Conservation (phyloP, 2,329 filamentous ascomycete species). For the Botrytis squamosa region DNA sequence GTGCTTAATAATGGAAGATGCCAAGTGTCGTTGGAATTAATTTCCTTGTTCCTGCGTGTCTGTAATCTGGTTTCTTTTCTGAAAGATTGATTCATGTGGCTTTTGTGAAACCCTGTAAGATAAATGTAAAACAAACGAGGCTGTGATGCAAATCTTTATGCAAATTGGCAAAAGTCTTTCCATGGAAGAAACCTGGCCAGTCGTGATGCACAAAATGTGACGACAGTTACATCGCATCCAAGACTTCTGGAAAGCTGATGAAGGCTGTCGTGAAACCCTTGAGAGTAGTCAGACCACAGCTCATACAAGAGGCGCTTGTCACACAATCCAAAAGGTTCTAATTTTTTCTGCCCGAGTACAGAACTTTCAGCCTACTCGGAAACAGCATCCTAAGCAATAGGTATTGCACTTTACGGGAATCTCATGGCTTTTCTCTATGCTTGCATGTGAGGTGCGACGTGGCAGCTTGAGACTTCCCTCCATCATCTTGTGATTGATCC, state of each 20-base stretch:
- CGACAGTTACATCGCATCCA: not conserved
- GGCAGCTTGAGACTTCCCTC: not conserved
- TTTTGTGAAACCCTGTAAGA: conserved; percentile 1
- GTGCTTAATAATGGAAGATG: not conserved
- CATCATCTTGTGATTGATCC: not conserved
- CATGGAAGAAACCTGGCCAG: not conserved
- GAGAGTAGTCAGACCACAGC: not conserved
- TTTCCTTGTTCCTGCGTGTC: conserved; percentile 10
- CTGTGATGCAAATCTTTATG: conserved; percentile 5
- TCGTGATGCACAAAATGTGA: not conserved
- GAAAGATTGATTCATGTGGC: not conserved
- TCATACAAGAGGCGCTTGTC: not conserved
- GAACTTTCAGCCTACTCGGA: conserved; percentile 2
- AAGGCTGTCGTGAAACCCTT: conserved; percentile 7
- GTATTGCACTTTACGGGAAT: not conserved
- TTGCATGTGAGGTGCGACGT: not conserved
- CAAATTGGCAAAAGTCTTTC: not conserved
- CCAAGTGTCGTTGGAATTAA: not conserved
- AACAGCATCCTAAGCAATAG: not conserved
- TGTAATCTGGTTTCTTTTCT: not conserved
- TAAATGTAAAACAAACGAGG: not conserved
- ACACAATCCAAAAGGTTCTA: not conserved
- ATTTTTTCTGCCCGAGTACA: not conserved
- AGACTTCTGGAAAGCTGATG: conserved; percentile 14
- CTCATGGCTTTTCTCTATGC: not conserved